phyloP scores from a whole-genome alignment of 2,329 filamentous ascomycete species.

The Coleophoma eucalyptorum region DNA sequence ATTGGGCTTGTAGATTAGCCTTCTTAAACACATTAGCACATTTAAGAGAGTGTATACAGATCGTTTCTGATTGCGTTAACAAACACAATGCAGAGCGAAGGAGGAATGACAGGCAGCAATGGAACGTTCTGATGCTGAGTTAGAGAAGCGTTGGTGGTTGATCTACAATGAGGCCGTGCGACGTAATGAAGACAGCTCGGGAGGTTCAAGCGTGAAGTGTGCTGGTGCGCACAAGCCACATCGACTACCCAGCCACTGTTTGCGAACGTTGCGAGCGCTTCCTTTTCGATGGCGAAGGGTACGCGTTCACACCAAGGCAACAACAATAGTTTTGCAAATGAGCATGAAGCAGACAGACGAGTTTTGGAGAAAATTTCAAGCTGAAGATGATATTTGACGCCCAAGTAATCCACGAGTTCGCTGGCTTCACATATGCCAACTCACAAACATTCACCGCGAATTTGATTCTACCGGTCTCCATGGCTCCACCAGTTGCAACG shows the following conservation, averaged over 20 bases:
- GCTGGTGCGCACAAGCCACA: constrained; percentile 1
- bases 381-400: too few species aligned
- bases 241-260: constrained; percentile 2
- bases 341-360: too few species aligned
- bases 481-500: too few species aligned
- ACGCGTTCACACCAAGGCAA: neutral
- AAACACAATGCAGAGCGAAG: too few species aligned
- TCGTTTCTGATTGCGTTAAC: too few species aligned
- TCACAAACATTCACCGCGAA: too few species aligned
- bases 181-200: neutral
- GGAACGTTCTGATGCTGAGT: neutral
- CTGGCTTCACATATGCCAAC: too few species aligned
- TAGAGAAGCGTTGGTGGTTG: neutral
- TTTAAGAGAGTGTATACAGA: constrained; percentile 1
- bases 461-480: too few species aligned
- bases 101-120: neutral
- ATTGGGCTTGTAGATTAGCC: constrained; percentile 19
- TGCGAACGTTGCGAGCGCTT: neutral
- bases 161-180: neutral
- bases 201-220: neutral
- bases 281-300: too few species aligned
- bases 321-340: neutral
- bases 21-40: constrained; percentile 19
- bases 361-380: too few species aligned
- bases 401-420: too few species aligned